phyloP scores from a whole-genome alignment of 371 early-diverging fungal species.

The Conidiobolus incongruus region DNA sequence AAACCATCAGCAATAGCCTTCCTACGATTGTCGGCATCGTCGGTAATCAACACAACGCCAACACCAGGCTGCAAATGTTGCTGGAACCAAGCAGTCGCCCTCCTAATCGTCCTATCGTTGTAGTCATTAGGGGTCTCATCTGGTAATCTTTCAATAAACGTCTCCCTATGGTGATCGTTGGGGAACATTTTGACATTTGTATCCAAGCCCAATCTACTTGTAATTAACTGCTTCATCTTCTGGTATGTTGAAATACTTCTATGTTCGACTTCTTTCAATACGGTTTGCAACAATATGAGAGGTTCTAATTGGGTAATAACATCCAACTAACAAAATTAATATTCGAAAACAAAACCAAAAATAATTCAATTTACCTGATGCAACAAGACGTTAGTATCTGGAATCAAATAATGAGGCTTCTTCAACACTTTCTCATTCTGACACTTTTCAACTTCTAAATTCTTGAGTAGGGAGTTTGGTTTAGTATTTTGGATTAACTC shows the following conservation, averaged over 20 bases:
- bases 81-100: slow-evolving; percentile 59
- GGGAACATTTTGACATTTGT: slow-evolving; percentile 73
- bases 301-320: slow-evolving; percentile 76
- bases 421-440: slow-evolving; percentile 17
- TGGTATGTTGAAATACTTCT: slow-evolving; percentile 52
- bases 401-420: slow-evolving; percentile 53
- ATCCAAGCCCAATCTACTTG: no score
- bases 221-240: no score
- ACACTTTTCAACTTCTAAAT: slow-evolving; percentile 12
- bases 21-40: slow-evolving; percentile 64
- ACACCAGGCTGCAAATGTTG: slow-evolving; percentile 33
- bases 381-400: slow-evolving; percentile 89
- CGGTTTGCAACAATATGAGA: slow-evolving; percentile 84
- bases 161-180: slow-evolving; percentile 80
- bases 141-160: slow-evolving; percentile 53
- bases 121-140: slow-evolving; percentile 81
- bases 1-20: slow-evolving; percentile 38
- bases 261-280: slow-evolving; percentile 71
- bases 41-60: slow-evolving; percentile 52
- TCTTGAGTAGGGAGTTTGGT: slow-evolving; percentile 6
- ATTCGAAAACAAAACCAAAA: neutral
- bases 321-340: slow-evolving; percentile 42
- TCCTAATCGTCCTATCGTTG: slow-evolving; percentile 84
- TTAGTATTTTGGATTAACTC: slow-evolving; percentile 14
- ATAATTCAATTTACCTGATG: slow-evolving; percentile 40